Evolutionary conservation across 805 yeast genomes (phyloP).

Genomic region (Helenozyma rhizophorensis): DNA sequence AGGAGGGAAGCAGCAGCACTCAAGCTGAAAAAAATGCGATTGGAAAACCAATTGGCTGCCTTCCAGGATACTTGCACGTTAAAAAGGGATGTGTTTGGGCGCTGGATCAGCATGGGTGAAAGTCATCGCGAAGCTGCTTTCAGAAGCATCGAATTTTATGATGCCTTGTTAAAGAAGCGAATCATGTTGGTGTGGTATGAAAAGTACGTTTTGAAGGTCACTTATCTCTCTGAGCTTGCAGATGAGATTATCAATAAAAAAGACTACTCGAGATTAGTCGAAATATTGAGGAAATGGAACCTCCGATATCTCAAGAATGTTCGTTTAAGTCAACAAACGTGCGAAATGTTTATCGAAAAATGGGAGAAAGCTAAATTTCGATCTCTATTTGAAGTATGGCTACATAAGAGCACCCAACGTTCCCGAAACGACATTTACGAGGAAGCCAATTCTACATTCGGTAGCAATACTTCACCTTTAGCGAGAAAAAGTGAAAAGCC

Average conservation of each 20-base stretch:
- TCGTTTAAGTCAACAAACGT: slow-evolving; percentile 31
- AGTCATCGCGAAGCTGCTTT: background rate
- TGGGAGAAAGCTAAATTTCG: slow-evolving; percentile 26
- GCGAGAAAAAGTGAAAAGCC: slow-evolving; percentile 18
- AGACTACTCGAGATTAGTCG: slow-evolving; percentile 24
- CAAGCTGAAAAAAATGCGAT: background rate
- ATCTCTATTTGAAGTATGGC: slow-evolving; percentile 37
- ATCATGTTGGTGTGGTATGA: slow-evolving; percentile 32
- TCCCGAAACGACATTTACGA: slow-evolving; percentile 9
- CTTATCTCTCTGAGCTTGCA: slow-evolving; percentile 24
- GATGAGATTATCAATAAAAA: slow-evolving; percentile 26
- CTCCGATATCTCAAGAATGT: slow-evolving; percentile 30
- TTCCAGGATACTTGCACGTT: slow-evolving; percentile 6
- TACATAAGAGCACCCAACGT: too few relatives aligned
- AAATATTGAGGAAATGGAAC: slow-evolving; percentile 30
- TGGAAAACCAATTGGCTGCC: slow-evolving; percentile 4
- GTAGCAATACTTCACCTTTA: slow-evolving; percentile 30
- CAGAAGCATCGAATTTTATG: slow-evolving; percentile 6
- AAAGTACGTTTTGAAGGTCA: slow-evolving; percentile 19
- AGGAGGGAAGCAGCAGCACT: background rate
- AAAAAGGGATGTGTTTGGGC: slow-evolving; percentile 6
- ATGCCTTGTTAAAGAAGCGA: slow-evolving; percentile 17
- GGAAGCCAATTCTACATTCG: slow-evolving; percentile 18
- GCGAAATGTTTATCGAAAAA: slow-evolving; percentile 28
- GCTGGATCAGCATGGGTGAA: slow-evolving; percentile 7